Evolutionary conservation across 1,284 basidiomycete genomes (phyloP), one percentile per base, ranked within the genome.

Genomic region (Leccinum subrobustum): DNA sequence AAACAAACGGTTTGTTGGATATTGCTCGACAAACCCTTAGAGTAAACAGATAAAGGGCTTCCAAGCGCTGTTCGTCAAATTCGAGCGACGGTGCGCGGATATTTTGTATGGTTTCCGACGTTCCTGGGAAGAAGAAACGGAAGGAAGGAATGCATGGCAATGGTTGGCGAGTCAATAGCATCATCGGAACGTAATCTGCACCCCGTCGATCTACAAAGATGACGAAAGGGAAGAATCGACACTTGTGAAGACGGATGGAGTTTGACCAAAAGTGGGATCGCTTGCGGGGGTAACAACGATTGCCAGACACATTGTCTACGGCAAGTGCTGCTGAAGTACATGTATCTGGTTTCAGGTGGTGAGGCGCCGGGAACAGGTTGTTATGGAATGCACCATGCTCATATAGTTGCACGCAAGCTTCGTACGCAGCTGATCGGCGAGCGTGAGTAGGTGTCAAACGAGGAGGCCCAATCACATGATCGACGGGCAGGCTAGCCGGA

Each of bases 251-350:
- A 57, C 65, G 70, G 67, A 51, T 68, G 65, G 75, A 71, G 68
- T 83, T 81, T 9, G 64, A 63, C 90, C 91, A 92, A 67, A 92
- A 90, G 51, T 78, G 74, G 9, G 90, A 83, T 37, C 70, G 72
- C 68, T 83, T 86, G 59, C 81, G 79, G 6, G 75, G 72, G 74
- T 91, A 90, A 50, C 76, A 72, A 44, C 78, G 78, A 27, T 78
- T 81, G n/a, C 84, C 82, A 33, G 74, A 67, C 3, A 67, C 57
- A 60, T 75, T 76, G 52, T 69, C 69, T 12, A 73, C 67, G 37
- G 63, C 68, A 60, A 54, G 63, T 37, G 59, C 18, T 29, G 51
- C 53, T 47, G 67, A 64, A 35, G 65, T 62, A 35, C 60, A 53
- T 35, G 42, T 6, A 31, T 58, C 51, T 8, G 48, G 37, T 48